Evolutionary conservation across 345 rosid genomes (phyloP).

Genomic region (Limnanthes douglasii): DNA sequence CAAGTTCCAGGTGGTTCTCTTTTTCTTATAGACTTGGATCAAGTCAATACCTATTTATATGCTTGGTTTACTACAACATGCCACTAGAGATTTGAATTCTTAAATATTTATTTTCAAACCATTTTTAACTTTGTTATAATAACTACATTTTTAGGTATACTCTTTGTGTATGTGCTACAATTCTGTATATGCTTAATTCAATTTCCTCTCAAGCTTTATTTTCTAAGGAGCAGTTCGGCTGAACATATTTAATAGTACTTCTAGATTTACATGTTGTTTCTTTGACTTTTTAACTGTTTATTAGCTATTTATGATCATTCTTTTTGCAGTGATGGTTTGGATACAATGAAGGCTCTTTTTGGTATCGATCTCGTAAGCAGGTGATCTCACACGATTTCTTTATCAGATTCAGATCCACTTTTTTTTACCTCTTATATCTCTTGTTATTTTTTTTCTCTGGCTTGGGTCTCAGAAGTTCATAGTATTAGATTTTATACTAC

Average conservation of each 20-base stretch:
- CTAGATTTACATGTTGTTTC: not conserved
- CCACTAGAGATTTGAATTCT: too few species aligned
- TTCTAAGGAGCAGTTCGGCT: not conserved
- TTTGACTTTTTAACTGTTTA: not conserved
- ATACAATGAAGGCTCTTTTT: conserved; percentile 62
- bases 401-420: conserved; percentile 2
- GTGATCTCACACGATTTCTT: conserved; percentile 15
- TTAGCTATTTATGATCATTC: not conserved
- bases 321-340: conserved; percentile 45
- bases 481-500: too few species aligned
- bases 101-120: too few species aligned
- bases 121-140: too few species aligned
- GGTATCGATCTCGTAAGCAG: conserved; percentile 84
- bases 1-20: conserved; percentile 30
- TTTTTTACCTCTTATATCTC: too few species aligned
- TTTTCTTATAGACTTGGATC: not conserved
- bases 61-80: not conserved
- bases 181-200: not conserved
- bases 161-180: too few species aligned
- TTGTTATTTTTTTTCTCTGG: too few species aligned
- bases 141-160: too few species aligned
- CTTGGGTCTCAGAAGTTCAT: too few species aligned
- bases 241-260: not conserved
- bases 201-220: conserved; percentile 1
- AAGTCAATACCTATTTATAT: not conserved